Conservation (phyloP, 371 early-diverging fungal species). For the Mucor racemosus region DNA sequence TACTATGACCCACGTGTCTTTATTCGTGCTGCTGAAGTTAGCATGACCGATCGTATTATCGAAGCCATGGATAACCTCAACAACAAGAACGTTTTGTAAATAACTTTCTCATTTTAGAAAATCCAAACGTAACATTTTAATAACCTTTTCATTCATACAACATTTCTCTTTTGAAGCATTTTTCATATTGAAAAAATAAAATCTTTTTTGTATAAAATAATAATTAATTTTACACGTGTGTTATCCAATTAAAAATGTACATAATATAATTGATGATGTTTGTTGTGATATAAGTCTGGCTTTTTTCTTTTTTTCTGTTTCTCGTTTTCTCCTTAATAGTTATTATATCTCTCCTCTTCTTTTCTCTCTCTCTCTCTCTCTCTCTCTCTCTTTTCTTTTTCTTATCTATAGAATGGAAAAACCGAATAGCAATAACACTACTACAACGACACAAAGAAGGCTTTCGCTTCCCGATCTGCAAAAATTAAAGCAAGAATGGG, state of each 20-base stretch:
- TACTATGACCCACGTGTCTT: slow-evolving; percentile 92
- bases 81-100: slow-evolving; percentile 76
- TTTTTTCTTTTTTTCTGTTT: background rate
- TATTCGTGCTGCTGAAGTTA: slow-evolving; percentile 85
- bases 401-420: slow-evolving; percentile 8
- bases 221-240: background rate
- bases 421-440: background rate
- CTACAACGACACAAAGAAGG: slow-evolving; percentile 12
- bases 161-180: slow-evolving; percentile 9
- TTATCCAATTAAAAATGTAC: slow-evolving; percentile 8
- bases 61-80: slow-evolving; percentile 79
- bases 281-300: background rate
- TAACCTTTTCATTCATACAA: slow-evolving; percentile 11
- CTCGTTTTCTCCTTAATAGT: slow-evolving; percentile 8
- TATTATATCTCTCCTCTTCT: slow-evolving; percentile 2
- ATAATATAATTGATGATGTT: background rate
- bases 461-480: slow-evolving; percentile 46
- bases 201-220: slow-evolving; percentile 8
- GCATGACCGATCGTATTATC: slow-evolving; percentile 79
- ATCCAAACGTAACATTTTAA: background rate
- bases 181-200: slow-evolving; percentile 6
- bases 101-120: slow-evolving; percentile 12
- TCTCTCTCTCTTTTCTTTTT: slow-evolving; percentile 4
- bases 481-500: slow-evolving; percentile 43
- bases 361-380: background rate